These are phyloP conservation scores for Mentha longifolia DNA, from an alignment of 257 asterid species.

Conservation along the genomic window DNA sequence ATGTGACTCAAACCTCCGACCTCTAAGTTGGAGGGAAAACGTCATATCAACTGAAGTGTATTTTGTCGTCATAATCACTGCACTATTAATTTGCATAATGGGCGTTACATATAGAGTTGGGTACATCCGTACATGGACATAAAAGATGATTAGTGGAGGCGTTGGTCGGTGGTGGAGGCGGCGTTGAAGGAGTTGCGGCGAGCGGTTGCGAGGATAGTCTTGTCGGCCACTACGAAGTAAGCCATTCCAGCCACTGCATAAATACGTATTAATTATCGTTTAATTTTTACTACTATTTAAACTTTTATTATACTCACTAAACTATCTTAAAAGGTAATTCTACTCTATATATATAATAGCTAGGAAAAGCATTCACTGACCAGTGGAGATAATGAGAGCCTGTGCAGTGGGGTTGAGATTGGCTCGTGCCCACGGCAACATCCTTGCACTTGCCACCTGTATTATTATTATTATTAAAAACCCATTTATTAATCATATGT, in stretches of 20 bases:
- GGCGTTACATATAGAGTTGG: not conserved
- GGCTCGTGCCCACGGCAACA: conserved; percentile 87
- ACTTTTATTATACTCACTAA: not conserved
- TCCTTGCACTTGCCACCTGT: conserved; percentile 75
- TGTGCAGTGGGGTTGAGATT: conserved; percentile 87
- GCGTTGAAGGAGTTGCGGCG: conserved; percentile 66
- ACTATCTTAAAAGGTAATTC: too few relatives aligned
- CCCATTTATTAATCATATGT: too few relatives aligned
- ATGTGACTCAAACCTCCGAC: too few relatives aligned
- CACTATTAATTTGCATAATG: not conserved
- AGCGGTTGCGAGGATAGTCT: conserved; percentile 77
- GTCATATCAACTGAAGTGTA: too few relatives aligned
- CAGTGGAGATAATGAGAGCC: conserved; percentile 85
- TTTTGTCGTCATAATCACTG: too few relatives aligned
- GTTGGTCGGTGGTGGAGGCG: not conserved
- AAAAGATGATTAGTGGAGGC: not conserved
- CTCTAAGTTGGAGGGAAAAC: too few relatives aligned
- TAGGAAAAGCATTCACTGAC: conserved; percentile 30
- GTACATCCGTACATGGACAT: not conserved
- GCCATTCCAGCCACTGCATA: conserved; percentile 78
- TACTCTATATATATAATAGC: too few relatives aligned
- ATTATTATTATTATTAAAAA: not conserved
- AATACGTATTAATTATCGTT: too few relatives aligned
- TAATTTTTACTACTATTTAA: not conserved
- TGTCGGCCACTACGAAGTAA: conserved; percentile 90